Base-by-base conservation (phyloP, 768 basidiomycete species). In the Leccinum obscurum region DNA sequence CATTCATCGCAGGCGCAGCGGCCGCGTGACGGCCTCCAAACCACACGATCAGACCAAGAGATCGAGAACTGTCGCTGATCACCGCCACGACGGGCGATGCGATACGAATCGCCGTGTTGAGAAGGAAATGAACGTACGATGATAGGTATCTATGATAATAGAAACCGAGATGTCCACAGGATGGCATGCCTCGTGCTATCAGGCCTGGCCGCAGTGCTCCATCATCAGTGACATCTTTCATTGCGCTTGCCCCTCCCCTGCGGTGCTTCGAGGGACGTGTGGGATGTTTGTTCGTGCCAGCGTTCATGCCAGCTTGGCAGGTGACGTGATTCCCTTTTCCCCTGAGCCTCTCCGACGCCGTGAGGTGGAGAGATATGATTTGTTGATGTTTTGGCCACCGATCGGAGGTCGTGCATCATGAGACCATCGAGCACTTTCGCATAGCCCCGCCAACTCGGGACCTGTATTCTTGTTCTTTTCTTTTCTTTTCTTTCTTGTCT, bases 141-240 rank as follows among this genome's bases (percentile, higher is more conserved):
- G 24, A 26, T 32, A 10, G 9, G 26, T 15, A 28, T 14, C 37
- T 22, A 26, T 22, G 55, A 46, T 46, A 46, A 59, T 15, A 32
- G 56, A 48, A 59, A 46, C 22, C 39, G 55, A 32, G 37, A 35
- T 35, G 4, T 20, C 44, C 44, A 46, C 52, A 52, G 52, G 28
- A 15, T 52, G 44, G n/a, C 52, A 52, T 17, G 58, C 58, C 58
- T 59, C 56, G 56, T 32, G 56, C 10, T 58, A 57, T 58, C 41
- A 26, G 39, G 46, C 56, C 32, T 39, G n/a, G n/a, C 10, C 20
- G 11, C 44, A 5, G 44, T 46, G 44, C 32, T 24, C 22, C 28
- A 41, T 20, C n/a, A 52, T 52, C 44, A 20, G 11, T 46, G 44
- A 20, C 44, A 46, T 46, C 44, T 20, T 46, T 46, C 6, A 46